Percentiles rank a stretch among this genome's conserved stretches.
Conservation (phyloP, 257 asterid genomes). For the Salvia rosmarinus region DNA sequence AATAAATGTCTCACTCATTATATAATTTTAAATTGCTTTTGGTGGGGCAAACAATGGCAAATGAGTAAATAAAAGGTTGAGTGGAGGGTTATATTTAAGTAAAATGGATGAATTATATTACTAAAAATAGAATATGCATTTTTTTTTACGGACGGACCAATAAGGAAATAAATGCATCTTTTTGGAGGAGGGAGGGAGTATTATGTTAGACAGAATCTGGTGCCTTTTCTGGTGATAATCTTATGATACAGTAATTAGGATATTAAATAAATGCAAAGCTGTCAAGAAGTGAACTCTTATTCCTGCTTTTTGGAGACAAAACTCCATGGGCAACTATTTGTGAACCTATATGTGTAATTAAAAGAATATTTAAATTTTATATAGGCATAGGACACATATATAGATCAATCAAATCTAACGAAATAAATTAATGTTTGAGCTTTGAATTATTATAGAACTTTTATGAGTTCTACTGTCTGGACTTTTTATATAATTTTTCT, state of each 20-base stretch:
- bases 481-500: neutral
- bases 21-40: too few species aligned
- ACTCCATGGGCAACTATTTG: slow-evolving; percentile 34
- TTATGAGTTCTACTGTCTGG: neutral
- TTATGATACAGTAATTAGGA: neutral
- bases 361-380: neutral
- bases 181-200: too few species aligned
- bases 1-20: too few species aligned
- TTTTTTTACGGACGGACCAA: too few species aligned
- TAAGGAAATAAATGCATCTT: too few species aligned
- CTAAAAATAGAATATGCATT: too few species aligned
- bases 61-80: too few species aligned
- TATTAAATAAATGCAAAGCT: slow-evolving; percentile 26
- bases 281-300: slow-evolving; percentile 26
- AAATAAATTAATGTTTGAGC: neutral
- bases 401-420: neutral
- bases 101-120: too few species aligned
- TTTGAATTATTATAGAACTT: neutral
- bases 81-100: too few species aligned
- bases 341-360: neutral
- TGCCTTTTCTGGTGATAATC: slow-evolving; percentile 43
- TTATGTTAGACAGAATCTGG: slow-evolving; percentile 51
- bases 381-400: neutral
- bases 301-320: slow-evolving; percentile 49
- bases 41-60: too few species aligned